Evolutionary conservation across 2,329 filamentous ascomycete species (phyloP), one percentile per base, ranked within the genome.

Genomic region (Corniculantispora saksenae): DNA sequence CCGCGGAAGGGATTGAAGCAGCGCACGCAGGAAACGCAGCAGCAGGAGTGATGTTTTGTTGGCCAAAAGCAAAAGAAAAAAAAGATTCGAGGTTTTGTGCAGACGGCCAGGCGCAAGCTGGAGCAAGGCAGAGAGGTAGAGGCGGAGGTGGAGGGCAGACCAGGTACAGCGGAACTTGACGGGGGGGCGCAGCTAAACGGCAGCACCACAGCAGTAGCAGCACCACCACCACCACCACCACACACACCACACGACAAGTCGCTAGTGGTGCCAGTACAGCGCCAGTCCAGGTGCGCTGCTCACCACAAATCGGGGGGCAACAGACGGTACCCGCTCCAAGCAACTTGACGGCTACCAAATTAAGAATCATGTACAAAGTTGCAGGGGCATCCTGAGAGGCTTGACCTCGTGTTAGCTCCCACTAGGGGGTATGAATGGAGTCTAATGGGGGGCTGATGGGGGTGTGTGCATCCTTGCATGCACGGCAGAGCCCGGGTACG

Each of bases 341-440:
- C 25, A 54, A 50, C n/a, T 55, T 62, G 50, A 35, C 15, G 27
- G 47, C 6, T 38, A 32, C 60, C 60, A 63, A 63, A 63, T 62
- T 23, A 63, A 63, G 60, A 51, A 63, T 48, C n/a, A 35, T 8
- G 50, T 47, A 48, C 45, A 48, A 25, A 10, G 45, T 48, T 21
- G 10, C 38, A 47, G 23, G 40, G 55, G 17, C 23, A 50, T 27
- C 8, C 21, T 21, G 50, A 32, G 57, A 43, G 59, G 48, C 32
- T 61, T 21, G n/a, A 56, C 27, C 61, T 63, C 61, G 61, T 63
- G 61, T 63, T 63, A 63, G 61, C 53, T 27, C 25, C 29, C 48
- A 40, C 61, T 63, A 57, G 29, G 29, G 40, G 50, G 21, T 13
- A n/a, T 17, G 45, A 19, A 50, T n/a, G 57, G 57, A 60, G 57